phyloP scores from a whole-genome alignment of 345 rosid genomes.

The Linum usitatissimum region DNA sequence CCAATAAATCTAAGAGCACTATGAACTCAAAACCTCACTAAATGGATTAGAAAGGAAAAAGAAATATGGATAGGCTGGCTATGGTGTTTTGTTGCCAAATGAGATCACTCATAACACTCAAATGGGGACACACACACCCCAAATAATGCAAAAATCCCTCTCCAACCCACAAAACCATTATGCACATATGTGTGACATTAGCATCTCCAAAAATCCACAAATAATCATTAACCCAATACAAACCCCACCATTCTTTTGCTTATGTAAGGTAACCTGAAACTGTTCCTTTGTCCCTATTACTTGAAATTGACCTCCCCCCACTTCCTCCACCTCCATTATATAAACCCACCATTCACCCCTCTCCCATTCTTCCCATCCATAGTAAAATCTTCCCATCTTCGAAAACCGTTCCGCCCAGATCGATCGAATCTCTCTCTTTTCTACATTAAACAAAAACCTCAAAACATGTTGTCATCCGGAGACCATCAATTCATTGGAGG shows the following conservation, averaged over 20 bases:
- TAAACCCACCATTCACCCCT: neutral
- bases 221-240: neutral
- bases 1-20: neutral
- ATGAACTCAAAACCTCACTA: neutral
- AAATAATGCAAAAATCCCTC: too few relatives aligned
- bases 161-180: neutral
- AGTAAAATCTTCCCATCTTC: neutral
- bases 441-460: neutral
- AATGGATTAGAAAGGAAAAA: neutral
- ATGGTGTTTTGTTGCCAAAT: neutral
- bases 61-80: neutral
- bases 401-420: neutral
- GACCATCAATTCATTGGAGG: neutral
- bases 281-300: neutral
- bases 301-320: neutral
- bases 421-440: neutral
- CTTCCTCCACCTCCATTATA: neutral
- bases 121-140: neutral
- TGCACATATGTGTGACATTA: neutral
- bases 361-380: neutral
- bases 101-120: neutral
- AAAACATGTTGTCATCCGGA: neutral
- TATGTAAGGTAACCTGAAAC: neutral
- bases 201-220: neutral
- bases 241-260: neutral